Base-by-base conservation (phyloP, 768 basidiomycete genomes). In the Agrocybe pediades region DNA sequence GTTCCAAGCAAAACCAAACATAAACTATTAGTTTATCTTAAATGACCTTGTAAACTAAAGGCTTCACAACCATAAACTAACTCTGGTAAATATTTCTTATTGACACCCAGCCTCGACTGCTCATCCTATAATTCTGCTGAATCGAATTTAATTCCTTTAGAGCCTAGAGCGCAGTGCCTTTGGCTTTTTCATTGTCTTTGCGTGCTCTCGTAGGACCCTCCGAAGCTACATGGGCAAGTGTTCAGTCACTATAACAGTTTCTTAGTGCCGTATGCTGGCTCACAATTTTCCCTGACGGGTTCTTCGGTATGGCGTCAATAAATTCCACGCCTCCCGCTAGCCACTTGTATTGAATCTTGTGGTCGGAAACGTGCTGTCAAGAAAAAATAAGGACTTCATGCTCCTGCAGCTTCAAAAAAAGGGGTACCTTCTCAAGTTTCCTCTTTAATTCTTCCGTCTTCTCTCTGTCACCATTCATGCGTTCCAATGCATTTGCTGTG, bases 281-380 rank as follows among this genome's bases (percentile, higher is more conserved):
- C 26, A 85, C 75, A 42, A 86, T 74, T 65, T 87, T 87, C n/a
- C 87, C 87, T 20, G 84, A 85, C 2, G 86, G 83, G 59, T 85
- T 87, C 74, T 85, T 88, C 2, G 87, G 87, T 36, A 88, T 80
- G 1, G 64, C 68, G 41, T 86, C 80, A 21, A 86, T 74, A 53
- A 87, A 82, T 56, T 83, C 81, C 3, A 88, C 74, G 8, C 86
- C 87, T 6, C 84, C 86, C 3, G 76, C 70, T 1, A 88, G 65
- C 58, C 74, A 77, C 66, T 88, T 88, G 65, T 88, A 88, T 40
- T 71, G 68, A 5, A 78, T 74, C 61, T 86, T 87, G 19, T 71
- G 68, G 54, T 84, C 83, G 6, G 80, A 73, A 24, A 88, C 83
- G 55, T 83, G 74, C 84, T 86, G 47, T n/a, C n/a, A 20, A 52